Evolutionary conservation across 2,329 filamentous ascomycete genomes (phyloP).

Genomic region (Botryosphaeria agaves): DNA sequence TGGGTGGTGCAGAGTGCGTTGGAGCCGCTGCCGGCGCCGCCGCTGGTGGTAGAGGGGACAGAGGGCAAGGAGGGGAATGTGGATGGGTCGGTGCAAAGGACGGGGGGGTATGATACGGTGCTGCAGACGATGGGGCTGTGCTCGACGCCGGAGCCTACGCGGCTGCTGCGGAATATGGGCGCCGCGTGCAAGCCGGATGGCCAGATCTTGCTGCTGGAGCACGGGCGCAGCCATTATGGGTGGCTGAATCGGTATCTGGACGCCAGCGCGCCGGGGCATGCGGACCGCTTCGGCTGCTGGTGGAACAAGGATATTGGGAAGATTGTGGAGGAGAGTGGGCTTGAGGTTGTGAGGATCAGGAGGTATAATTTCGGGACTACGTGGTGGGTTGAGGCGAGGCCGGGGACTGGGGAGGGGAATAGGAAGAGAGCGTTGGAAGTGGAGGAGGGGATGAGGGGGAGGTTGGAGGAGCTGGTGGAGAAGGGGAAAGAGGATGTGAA

Average conservation of each 20-base stretch:
- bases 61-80: conserved; percentile 1
- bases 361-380: conserved; percentile 31
- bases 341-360: conserved; percentile 27
- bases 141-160: conserved; percentile 26
- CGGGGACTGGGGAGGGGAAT: conserved; percentile 14
- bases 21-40: conserved; percentile 24
- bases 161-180: conserved; percentile 26
- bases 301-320: conserved; percentile 34
- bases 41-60: conserved; percentile 4
- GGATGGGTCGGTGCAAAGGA: too few relatives aligned
- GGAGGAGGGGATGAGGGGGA: not conserved
- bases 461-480: not conserved
- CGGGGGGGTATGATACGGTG: conserved; percentile 29
- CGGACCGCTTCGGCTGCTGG: conserved; percentile 32
- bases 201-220: conserved; percentile 30
- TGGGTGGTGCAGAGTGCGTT: conserved; percentile 28
- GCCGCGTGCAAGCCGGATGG: conserved; percentile 23
- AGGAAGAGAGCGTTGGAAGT: conserved; percentile 3
- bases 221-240: conserved; percentile 28
- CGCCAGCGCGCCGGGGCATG: conserved; percentile 26
- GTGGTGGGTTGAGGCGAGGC: conserved; percentile 30
- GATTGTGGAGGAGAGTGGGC: conserved; percentile 28
- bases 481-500: not conserved
- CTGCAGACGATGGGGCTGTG: conserved; percentile 35
- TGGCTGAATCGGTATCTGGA: conserved; percentile 32